Evolutionary conservation across 129 eudicot species (phyloP).

Genomic region (Arctium minus): DNA sequence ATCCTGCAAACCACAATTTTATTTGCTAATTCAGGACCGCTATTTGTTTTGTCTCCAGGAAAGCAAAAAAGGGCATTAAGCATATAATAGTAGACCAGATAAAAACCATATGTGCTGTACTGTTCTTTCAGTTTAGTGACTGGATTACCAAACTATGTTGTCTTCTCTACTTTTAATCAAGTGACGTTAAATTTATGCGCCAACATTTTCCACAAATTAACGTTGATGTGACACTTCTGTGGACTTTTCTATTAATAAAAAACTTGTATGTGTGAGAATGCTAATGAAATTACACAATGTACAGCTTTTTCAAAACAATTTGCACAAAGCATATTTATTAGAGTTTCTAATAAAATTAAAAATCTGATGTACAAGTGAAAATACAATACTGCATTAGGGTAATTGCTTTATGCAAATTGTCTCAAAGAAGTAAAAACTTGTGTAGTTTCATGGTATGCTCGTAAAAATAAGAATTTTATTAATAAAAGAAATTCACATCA

Average conservation of each 20-base stretch:
- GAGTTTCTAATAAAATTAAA: no score
- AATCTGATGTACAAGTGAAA: no score
- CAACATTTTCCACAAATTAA: background rate
- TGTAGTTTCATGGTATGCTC: no score
- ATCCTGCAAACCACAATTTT: conserved; percentile 48
- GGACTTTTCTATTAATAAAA: background rate
- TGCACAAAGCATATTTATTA: no score
- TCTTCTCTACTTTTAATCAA: background rate
- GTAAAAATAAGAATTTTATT: background rate
- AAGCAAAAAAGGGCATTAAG: background rate
- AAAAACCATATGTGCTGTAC: no score
- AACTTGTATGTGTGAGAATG: background rate
- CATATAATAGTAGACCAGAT: background rate
- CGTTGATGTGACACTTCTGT: background rate
- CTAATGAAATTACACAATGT: background rate
- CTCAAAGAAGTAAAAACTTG: no score
- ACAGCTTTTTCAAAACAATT: background rate
- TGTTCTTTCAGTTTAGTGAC: background rate
- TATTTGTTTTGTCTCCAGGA: background rate
- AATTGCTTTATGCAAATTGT: no score
- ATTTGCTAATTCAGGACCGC: background rate
- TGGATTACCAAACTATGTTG: background rate
- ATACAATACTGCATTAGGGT: no score
- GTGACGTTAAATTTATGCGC: background rate
- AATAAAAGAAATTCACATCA: background rate